phyloP scores from a whole-genome alignment of 495 filamentous ascomycete genomes.

The Neurospora hispaniola region DNA sequence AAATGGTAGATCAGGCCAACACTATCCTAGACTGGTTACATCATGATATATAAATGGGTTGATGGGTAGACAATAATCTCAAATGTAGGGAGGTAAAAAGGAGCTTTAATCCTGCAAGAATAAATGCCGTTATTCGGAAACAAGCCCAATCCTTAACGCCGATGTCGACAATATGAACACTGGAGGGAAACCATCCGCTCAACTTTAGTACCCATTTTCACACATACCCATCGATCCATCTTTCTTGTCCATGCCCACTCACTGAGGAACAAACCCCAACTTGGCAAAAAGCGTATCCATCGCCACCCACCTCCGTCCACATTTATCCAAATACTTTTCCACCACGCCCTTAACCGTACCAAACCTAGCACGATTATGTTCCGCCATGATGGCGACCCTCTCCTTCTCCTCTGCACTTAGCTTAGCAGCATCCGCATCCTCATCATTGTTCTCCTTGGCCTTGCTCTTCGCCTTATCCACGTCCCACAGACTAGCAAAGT shows the following conservation, averaged over 20 bases:
- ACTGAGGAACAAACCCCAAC: slow-evolving; percentile 34
- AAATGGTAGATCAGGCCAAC: background rate
- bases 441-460: slow-evolving; percentile 21
- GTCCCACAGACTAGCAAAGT: slow-evolving; percentile 78
- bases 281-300: slow-evolving; percentile 82
- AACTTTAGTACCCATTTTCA: background rate
- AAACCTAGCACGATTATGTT: slow-evolving; percentile 71
- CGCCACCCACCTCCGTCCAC: slow-evolving; percentile 88
- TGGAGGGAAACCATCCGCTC: background rate
- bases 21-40: background rate
- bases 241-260: background rate
- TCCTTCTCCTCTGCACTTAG: slow-evolving; percentile 33
- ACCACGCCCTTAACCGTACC: slow-evolving; percentile 65
- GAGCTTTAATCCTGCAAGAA: background rate
- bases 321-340: slow-evolving; percentile 81
- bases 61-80: background rate
- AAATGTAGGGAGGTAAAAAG: background rate
- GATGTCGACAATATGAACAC: background rate
- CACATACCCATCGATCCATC: background rate
- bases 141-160: background rate
- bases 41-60: background rate
- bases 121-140: background rate
- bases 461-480: slow-evolving; percentile 65
- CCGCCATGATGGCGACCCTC: slow-evolving; percentile 56
- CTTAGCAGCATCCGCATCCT: slow-evolving; percentile 22